Evolutionary conservation across 768 basidiomycete genomes (phyloP).

Genomic region (Termitomyces sp.): DNA sequence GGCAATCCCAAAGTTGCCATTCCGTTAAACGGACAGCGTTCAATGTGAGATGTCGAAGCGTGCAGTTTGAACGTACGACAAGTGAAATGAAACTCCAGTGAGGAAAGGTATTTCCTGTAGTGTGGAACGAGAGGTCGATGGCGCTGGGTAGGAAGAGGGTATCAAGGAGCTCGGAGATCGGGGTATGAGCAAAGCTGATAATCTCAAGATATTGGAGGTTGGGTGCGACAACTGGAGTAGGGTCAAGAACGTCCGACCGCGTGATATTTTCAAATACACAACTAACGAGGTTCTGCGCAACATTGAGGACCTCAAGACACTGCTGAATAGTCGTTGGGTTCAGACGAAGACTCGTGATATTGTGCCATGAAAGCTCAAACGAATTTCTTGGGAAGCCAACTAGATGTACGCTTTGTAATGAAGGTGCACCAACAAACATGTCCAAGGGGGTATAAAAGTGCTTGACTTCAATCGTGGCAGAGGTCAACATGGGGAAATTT

Average conservation of each 20-base stretch:
- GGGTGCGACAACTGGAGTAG: slow-evolving; percentile 9
- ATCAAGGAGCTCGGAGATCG: slow-evolving; percentile 18
- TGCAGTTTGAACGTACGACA: slow-evolving; percentile 12
- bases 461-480: slow-evolving; percentile 4
- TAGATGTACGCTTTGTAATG: slow-evolving; percentile 10
- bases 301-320: slow-evolving; percentile 11
- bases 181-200: slow-evolving; percentile 13
- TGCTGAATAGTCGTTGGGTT: slow-evolving; percentile 17
- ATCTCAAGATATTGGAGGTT: slow-evolving; percentile 13
- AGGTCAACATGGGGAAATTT: slow-evolving; percentile 12
- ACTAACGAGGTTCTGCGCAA: slow-evolving; percentile 11
- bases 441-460: slow-evolving; percentile 5
- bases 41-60: slow-evolving; percentile 11
- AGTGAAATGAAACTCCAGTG: slow-evolving; percentile 18
- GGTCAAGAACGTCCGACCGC: slow-evolving; percentile 16
- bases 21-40: slow-evolving; percentile 14
- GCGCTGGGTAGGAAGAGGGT: slow-evolving; percentile 10
- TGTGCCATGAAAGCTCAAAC: slow-evolving; percentile 10
- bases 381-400: slow-evolving; percentile 12
- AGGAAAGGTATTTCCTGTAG: slow-evolving; percentile 16
- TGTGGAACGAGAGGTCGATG: slow-evolving; percentile 12
- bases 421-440: slow-evolving; percentile 11
- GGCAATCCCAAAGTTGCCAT: slow-evolving; percentile 15
- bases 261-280: slow-evolving; percentile 16
- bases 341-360: slow-evolving; percentile 13